Evolutionary conservation across 371 early-diverging fungal genomes (phyloP), one percentile per base, ranked within the genome.

Genomic region (Lichtheimia ramosa): DNA sequence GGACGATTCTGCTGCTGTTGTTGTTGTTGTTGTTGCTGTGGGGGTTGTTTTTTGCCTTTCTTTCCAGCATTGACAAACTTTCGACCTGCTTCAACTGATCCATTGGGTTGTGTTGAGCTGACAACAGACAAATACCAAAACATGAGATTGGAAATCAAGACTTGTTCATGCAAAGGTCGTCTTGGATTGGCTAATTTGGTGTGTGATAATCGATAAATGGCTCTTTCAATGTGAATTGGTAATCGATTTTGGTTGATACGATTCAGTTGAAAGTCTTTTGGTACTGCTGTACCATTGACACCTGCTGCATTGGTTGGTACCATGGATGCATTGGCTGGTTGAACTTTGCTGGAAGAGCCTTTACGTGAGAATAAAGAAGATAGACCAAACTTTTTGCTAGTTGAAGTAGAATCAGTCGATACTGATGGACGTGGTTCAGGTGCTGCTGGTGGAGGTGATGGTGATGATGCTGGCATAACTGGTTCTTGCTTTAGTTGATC

Each of bases 91-190:
- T 46, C 46, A 5, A 46, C 46, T 63, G n/a, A 58, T 54, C 39
- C 25, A 39, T 43, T 20, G 39, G 34, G 48, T 18, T 15, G 56
- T 24, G 57, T 55, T 13, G 58, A 59, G 20, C 79, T 81, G 58
- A 91, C 86, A 15, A 91, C 81, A 2, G 86, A 79, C 8, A 97
- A 78, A 68, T 96, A 96, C 89, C 93, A 95, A 72, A 96, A 90
- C 96, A 98, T 95, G 71, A 96, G 84, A 63, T 98, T 98, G 20
- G 93, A 92, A 28, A 98, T 90, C 59, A 94, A 70, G 4, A 98
- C 98, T 69, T 98, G 96, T 53, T 98, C 92, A 51, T 83, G 74
- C 18, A 98, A 79, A 2, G 96, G 93, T 5, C 96, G 85, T 21
- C 94, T 83, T 7, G 90, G 90, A 65, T 94, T 92, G 23, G 96